Base-by-base conservation (phyloP, 768 basidiomycete species). In the Strobilomyces dryophilus region DNA sequence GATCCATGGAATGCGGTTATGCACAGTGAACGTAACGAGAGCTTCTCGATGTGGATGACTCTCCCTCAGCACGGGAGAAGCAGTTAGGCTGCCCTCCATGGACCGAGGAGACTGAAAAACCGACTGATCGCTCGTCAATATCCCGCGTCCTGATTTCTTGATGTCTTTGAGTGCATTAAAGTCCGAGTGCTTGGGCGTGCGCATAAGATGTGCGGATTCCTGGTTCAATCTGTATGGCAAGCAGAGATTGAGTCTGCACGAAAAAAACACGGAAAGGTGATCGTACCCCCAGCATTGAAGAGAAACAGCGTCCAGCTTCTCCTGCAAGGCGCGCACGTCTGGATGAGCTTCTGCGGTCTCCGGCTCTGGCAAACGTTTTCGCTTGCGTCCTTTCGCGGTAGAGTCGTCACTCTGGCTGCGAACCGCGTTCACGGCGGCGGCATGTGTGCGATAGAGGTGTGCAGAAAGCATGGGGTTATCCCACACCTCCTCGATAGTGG, bases 281-380 rank as follows among this genome's bases (percentile, higher is more conserved):
- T 69, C 84, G 55, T 61, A 89, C 87, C 75, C 76, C 80, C 83
- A 89, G 58, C 82, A 78, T 37, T 70, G 75, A 20, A 91, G 73
- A 39, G 77, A 65, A 15, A 83, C 68, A 4, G 61, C 58, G 11
- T 82, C 80, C n/a, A 91, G 63, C 18, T 71, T 71, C 42, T 73
- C 68, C 60, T 83, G 78, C 5, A 90, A 60, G 2, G 64, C 64
- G 1, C 67, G 60, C 1, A 84, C 76, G 26, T 84, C 81, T 8
- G 75, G 67, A 5, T 70, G 64, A 42, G 77, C 73, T n/a, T 72
- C 54, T 8, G 45, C 49, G 1, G 50, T 45, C 24, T 66, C 62
- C 1, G 57, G 53, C 18, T 60, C 56, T 0, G 57, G 54, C 9
- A 63, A n/a, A 52, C 70, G 66, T 51, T 75, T 77, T 53, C 71